These are phyloP conservation scores for Calycina herbarum DNA, from an alignment of 2,329 filamentous ascomycete genomes.

Conservation along the genomic window DNA sequence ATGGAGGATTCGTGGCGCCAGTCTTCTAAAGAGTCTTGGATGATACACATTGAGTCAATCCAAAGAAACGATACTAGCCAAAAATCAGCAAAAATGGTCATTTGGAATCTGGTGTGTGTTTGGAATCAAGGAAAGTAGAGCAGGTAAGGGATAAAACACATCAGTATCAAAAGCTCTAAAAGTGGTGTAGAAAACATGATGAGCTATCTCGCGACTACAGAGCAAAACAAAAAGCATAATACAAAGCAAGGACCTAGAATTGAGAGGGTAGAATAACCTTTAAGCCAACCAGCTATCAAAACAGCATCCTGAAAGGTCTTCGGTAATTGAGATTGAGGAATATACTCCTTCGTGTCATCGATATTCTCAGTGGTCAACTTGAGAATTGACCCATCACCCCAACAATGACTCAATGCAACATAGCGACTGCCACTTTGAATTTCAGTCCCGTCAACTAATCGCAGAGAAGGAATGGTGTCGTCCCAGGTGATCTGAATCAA, in stretches of 20 bases:
- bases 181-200: no score
- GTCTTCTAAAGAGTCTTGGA: conserved; percentile 34
- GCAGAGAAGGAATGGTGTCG: background rate
- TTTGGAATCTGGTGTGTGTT: no score
- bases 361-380: background rate
- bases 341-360: background rate
- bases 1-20: conserved; percentile 28
- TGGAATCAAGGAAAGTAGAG: no score
- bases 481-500: background rate
- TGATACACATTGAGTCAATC: conserved; percentile 38
- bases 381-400: background rate
- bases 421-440: background rate
- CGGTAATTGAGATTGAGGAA: conserved; percentile 7
- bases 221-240: background rate
- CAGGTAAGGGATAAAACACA: no score
- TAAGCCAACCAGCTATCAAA: conserved; percentile 28
- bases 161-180: no score
- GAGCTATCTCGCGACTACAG: no score
- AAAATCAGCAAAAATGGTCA: no score
- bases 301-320: conserved; percentile 34
- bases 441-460: background rate
- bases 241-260: background rate
- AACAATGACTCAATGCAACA: background rate
- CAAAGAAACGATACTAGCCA: conserved; percentile 26
- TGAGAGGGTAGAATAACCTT: conserved; percentile 23